These are phyloP conservation scores for Pestalotiopsis sp. DNA, from an alignment of 2,329 filamentous ascomycete species.

Conservation along the genomic window DNA sequence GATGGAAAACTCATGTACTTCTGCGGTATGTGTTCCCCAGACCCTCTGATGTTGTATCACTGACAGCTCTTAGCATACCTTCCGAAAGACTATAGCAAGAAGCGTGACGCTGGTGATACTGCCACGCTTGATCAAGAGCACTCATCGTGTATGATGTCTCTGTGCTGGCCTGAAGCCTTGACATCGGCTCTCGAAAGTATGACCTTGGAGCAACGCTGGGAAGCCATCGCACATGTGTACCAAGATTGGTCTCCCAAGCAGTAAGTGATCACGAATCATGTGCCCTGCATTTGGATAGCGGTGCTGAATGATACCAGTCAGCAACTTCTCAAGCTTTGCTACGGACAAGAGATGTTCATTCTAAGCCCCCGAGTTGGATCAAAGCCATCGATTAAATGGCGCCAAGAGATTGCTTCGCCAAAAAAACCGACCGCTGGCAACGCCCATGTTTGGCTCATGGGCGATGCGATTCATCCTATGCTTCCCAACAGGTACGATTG, in stretches of 20 bases:
- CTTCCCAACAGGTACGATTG: constrained; percentile 14
- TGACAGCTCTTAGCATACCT: background rate
- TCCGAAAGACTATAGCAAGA: background rate
- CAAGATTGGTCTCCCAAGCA: background rate
- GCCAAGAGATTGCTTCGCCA: background rate
- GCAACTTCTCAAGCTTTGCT: background rate
- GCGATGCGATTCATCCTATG: constrained; percentile 22
- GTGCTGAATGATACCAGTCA: background rate
- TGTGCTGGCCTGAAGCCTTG: background rate
- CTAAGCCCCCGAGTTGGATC: background rate
- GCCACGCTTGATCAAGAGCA: background rate
- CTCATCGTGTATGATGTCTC: background rate
- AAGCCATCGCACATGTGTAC: background rate
- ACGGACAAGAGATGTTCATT: constrained; percentile 1
- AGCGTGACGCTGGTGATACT: background rate
- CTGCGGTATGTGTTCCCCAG: background rate
- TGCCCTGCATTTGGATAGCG: background rate
- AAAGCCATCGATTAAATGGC: constrained; percentile 13
- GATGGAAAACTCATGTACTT: constrained; percentile 8
- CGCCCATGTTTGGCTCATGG: constrained; percentile 19
- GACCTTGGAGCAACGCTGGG: constrained; percentile 2
- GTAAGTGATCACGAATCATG: background rate
- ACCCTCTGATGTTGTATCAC: background rate
- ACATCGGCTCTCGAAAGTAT: background rate
- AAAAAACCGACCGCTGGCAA: constrained; percentile 6